phyloP scores from a whole-genome alignment of 345 rosid species.

The Melaleuca alternifolia region DNA sequence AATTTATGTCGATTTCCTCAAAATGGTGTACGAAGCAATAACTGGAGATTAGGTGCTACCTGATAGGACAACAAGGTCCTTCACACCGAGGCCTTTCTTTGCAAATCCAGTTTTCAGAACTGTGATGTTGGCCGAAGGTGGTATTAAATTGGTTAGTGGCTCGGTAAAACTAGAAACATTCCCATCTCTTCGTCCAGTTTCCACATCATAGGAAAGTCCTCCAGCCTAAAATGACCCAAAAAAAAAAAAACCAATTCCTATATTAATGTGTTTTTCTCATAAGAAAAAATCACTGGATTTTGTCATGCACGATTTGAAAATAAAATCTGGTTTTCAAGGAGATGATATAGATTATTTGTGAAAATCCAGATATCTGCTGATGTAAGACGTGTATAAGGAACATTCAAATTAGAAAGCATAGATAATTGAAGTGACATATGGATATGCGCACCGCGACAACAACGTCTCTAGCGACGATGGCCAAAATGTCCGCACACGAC shows the following conservation, averaged over 20 bases:
- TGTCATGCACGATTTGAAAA: neutral
- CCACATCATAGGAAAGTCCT: constrained; percentile 35
- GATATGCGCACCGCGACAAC: constrained; percentile 22
- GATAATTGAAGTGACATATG: neutral
- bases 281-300: neutral
- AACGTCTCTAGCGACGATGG: constrained; percentile 54
- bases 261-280: neutral
- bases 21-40: neutral
- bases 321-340: neutral
- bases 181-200: constrained; percentile 67
- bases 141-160: constrained; percentile 11
- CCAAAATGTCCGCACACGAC: constrained; percentile 71
- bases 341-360: neutral
- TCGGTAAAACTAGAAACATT: constrained; percentile 21
- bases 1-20: neutral
- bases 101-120: constrained; percentile 16
- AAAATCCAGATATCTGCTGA: neutral
- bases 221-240: constrained; percentile 6
- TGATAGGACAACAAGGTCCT: constrained; percentile 49
- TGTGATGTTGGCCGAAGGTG: constrained; percentile 28
- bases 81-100: constrained; percentile 25
- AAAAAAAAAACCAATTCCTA: neutral
- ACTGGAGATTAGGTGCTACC: constrained; percentile 9
- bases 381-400: neutral
- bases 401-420: neutral